Evolutionary conservation across 306 rosid species (phyloP).

Genomic region (Citrullus mucosospermus): DNA sequence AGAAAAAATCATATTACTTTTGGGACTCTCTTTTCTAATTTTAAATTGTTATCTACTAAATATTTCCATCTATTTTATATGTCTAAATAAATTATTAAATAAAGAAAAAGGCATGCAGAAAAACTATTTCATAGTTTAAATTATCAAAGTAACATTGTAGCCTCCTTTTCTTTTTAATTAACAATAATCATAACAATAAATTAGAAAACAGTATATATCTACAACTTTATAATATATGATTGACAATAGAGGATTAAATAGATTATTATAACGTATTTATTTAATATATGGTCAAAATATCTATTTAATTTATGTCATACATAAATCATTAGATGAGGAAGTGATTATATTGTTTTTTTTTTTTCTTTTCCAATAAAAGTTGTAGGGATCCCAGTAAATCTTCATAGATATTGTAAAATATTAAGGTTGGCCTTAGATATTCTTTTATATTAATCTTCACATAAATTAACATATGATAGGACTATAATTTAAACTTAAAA

Average conservation of each 20-base stretch:
- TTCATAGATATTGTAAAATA: slow-evolving; percentile 5
- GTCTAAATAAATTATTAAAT: not conserved
- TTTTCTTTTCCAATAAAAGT: slow-evolving; percentile 3
- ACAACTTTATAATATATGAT: not conserved
- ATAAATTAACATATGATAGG: not conserved
- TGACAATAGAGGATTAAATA: not conserved
- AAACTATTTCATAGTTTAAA: not conserved
- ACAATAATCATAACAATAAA: not conserved
- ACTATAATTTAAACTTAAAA: not conserved
- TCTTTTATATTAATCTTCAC: not conserved
- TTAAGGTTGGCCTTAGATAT: not conserved
- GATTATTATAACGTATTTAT: not conserved
- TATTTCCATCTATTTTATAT: not conserved
- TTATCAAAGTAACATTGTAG: not conserved
- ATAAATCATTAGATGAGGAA: not conserved
- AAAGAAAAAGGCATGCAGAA: not conserved
- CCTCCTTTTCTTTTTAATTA: not conserved
- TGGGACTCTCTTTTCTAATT: not conserved
- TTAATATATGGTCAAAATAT: slow-evolving; percentile 1
- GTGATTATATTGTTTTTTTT: not conserved
- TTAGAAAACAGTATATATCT: not conserved
- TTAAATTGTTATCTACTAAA: not conserved
- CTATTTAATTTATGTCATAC: not conserved
- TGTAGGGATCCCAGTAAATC: slow-evolving; percentile 6
- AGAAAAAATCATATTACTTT: not conserved